These are phyloP conservation scores for Candida ovalis DNA, from an alignment of 805 yeast species.

Conservation along the genomic window DNA sequence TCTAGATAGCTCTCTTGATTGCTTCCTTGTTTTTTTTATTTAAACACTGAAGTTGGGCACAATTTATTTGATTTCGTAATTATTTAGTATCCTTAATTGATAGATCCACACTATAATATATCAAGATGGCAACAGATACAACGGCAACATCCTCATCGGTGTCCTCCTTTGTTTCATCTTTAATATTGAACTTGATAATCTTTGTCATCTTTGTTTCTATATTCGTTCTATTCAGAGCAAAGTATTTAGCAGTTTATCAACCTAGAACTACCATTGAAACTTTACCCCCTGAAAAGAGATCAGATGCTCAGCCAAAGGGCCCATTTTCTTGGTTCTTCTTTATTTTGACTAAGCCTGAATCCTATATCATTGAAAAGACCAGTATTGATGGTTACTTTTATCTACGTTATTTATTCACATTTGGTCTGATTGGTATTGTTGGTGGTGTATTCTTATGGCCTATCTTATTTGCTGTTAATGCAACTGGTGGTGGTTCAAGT, in stretches of 20 bases:
- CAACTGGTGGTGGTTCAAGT: constrained; percentile 55
- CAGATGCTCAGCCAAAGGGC: constrained; percentile 43
- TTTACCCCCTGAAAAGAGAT: constrained; percentile 41
- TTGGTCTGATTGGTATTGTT: constrained; percentile 46
- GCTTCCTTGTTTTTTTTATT: too few species aligned
- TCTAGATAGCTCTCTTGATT: too few species aligned
- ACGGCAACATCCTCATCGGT: constrained; percentile 31
- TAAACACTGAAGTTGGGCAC: too few species aligned
- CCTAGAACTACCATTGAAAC: constrained; percentile 46
- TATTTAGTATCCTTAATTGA: not conserved
- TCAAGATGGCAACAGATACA: not conserved
- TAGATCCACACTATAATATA: not conserved
- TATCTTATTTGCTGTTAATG: constrained; percentile 68
- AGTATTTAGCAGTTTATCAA: constrained; percentile 46
- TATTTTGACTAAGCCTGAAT: constrained; percentile 51
- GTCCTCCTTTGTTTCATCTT: constrained; percentile 46
- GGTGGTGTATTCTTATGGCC: constrained; percentile 62
- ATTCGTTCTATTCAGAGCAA: constrained; percentile 41
- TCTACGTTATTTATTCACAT: constrained; percentile 57
- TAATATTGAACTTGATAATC: constrained; percentile 41
- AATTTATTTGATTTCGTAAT: too few species aligned
- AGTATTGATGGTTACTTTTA: constrained; percentile 79
- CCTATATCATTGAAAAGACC: constrained; percentile 62
- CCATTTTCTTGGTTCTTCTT: constrained; percentile 52
- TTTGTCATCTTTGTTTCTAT: constrained; percentile 38